phyloP scores from a whole-genome alignment of 2,329 filamentous ascomycete genomes.

The Arthrobotrys musiformis region DNA sequence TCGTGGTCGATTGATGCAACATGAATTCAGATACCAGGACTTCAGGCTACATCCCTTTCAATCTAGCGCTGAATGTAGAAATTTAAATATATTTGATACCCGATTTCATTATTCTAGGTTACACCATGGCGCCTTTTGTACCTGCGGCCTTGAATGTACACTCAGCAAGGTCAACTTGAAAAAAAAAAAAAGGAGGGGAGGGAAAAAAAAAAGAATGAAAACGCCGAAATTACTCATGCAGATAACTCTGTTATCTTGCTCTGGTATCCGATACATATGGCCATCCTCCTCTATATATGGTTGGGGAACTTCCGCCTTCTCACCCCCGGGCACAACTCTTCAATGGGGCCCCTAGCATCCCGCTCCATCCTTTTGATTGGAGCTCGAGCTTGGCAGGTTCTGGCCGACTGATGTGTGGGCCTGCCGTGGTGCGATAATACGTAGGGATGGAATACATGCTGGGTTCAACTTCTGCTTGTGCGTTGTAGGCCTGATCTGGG shows the following conservation, averaged over 20 bases:
- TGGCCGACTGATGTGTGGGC: not conserved
- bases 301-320: not conserved
- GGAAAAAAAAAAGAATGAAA: too few relatives aligned
- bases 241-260: too few relatives aligned
- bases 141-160: too few relatives aligned
- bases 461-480: not conserved
- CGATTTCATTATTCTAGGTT: not conserved
- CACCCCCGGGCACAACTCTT: not conserved
- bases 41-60: not conserved
- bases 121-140: not conserved
- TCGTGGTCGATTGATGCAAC: slow-evolving; percentile 28
- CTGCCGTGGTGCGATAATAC: slow-evolving; percentile 1
- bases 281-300: not conserved
- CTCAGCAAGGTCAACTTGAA: too few relatives aligned
- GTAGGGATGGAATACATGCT: slow-evolving; percentile 34
- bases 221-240: too few relatives aligned
- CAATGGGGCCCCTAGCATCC: not conserved
- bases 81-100: not conserved
- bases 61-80: not conserved
- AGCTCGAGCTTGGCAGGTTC: slow-evolving; percentile 9
- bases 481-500: not conserved
- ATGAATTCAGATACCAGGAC: slow-evolving; percentile 4
- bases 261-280: too few relatives aligned
- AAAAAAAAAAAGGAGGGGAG: too few relatives aligned
- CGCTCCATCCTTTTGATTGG: slow-evolving; percentile 1